These are phyloP conservation scores for Malus orientalis DNA, from an alignment of 306 rosid genomes.

Conservation along the genomic window DNA sequence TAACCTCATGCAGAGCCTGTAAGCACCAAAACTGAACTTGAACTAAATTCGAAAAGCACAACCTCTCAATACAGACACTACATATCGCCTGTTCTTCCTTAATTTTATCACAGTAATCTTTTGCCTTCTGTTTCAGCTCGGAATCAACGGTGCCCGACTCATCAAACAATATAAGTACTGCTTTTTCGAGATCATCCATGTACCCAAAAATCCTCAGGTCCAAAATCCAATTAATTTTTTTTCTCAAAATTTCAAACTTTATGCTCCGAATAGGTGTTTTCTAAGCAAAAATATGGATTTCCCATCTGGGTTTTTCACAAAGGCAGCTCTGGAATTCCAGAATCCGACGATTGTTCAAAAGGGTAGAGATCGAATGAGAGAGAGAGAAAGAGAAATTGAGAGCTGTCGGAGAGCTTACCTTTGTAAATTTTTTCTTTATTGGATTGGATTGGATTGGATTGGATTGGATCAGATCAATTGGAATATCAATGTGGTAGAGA, in stretches of 20 bases:
- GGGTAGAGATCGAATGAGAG: neutral
- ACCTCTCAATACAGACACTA: slow-evolving; percentile 63
- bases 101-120: slow-evolving; percentile 51
- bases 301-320: slow-evolving; percentile 3
- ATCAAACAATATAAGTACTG: slow-evolving; percentile 73
- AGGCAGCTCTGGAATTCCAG: neutral
- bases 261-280: neutral
- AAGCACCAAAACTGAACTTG: slow-evolving; percentile 95
- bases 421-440: neutral
- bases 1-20: slow-evolving; percentile 73
- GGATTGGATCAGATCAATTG: too few species aligned
- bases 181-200: slow-evolving; percentile 93
- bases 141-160: slow-evolving; percentile 61
- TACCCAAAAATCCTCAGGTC: slow-evolving; percentile 9
- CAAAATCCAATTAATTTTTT: slow-evolving; percentile 14
- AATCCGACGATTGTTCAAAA: neutral
- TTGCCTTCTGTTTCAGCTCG: slow-evolving; percentile 59
- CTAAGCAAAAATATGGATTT: neutral
- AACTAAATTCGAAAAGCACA: slow-evolving; percentile 56
- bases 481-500: neutral
- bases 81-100: slow-evolving; percentile 62
- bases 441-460: slow-evolving; percentile 16
- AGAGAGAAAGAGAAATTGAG: slow-evolving; percentile 2
- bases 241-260: slow-evolving; percentile 20
- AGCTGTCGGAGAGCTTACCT: slow-evolving; percentile 30